Base-by-base conservation (phyloP, 2,329 filamentous ascomycete genomes). In the Epichloe gansuensis region DNA sequence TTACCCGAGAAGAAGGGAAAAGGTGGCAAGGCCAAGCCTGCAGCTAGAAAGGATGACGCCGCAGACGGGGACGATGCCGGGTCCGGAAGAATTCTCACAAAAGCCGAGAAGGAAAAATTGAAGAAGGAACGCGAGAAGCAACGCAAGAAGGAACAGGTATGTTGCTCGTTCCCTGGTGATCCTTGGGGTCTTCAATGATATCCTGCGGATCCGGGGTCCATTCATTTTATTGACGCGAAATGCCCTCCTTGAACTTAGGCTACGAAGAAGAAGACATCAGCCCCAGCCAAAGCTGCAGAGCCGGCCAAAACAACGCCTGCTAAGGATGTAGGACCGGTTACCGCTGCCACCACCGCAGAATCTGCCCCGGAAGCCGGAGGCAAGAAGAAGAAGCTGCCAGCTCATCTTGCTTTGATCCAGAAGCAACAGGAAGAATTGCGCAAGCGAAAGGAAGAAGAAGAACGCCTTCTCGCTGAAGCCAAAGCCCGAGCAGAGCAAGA, bases 101-200 rank as follows among this genome's bases (percentile, higher is more conserved):
- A 97, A 80, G 93, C 94, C 53, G 90, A 98, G 74, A 98, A 98
- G 74, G 93, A 98, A 69, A 95, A 89, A 71, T 77, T 91, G 64
- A 97, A 91, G 78, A 98, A 96, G 74, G 93, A 98, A 74, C 83
- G 89, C 55, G 93, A 98, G 75, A 98, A 98, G 81, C 87, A 93
- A 73, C 80, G 90, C 59, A 98, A 98, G 75, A 98, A 90, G 81
- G 93, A 98, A 71, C 86, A 97, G 80, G 89, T 93, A 60, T 45
- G 62, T 53, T 40, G 17, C 47, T 51, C 31, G 31, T 47, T 42
- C 42, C 42, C 25, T 45, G 55, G 15, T 12, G 13, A 3, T 36
- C 13, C 35, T 36, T 48, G 13, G 3, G 36, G 11, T 42, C 15
- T 34, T 34, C 21, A 36, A 38, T 36, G 13, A 34, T 3, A 35